A percentile compares a stretch with the other conserved stretches of the same genome.
phyloP scores from a whole-genome alignment of 352 stramenopile genomes.

The Pythium insidiosum region DNA sequence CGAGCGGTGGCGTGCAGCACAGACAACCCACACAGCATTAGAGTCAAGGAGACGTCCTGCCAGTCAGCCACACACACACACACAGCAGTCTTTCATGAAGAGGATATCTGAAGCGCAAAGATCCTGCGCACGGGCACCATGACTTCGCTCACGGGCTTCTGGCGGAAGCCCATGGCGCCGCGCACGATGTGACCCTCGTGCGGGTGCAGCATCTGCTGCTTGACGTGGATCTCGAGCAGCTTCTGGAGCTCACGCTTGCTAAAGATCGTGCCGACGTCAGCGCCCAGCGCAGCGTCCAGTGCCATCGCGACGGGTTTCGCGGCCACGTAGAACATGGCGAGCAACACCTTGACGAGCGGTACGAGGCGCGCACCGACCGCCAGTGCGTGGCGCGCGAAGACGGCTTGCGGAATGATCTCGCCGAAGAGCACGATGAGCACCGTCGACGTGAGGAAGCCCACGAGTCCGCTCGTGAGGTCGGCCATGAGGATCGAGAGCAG shows the following conservation, averaged over 20 bases:
- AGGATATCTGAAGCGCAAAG: constrained; percentile 71
- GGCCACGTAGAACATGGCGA: constrained; percentile 87
- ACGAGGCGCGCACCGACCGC: constrained; percentile 54
- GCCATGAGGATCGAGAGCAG: constrained; percentile 96
- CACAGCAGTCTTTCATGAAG: neutral
- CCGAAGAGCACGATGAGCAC: constrained; percentile 94
- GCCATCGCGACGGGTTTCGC: constrained; percentile 85
- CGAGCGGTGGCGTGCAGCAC: constrained; percentile 28
- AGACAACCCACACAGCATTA: constrained; percentile 3
- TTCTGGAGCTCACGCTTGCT: constrained; percentile 90
- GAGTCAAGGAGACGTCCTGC: constrained; percentile 13
- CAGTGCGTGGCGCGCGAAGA: constrained; percentile 92
- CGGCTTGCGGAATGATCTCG: constrained; percentile 89
- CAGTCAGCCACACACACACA: neutral
- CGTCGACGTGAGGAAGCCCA: constrained; percentile 94
- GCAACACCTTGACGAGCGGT: constrained; percentile 91
- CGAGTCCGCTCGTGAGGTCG: constrained; percentile 76
- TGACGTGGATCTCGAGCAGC: constrained; percentile 95
- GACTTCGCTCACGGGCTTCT: constrained; percentile 80
- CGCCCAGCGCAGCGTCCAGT: constrained; percentile 90
- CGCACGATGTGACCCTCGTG: constrained; percentile 95
- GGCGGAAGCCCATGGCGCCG: constrained; percentile 70
- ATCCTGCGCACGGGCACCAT: constrained; percentile 89
- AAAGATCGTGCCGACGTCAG: constrained; percentile 95
- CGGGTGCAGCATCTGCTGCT: constrained; percentile 85